Conservation (phyloP, 2,329 filamentous ascomycete species). For the Didymella pinodella region DNA sequence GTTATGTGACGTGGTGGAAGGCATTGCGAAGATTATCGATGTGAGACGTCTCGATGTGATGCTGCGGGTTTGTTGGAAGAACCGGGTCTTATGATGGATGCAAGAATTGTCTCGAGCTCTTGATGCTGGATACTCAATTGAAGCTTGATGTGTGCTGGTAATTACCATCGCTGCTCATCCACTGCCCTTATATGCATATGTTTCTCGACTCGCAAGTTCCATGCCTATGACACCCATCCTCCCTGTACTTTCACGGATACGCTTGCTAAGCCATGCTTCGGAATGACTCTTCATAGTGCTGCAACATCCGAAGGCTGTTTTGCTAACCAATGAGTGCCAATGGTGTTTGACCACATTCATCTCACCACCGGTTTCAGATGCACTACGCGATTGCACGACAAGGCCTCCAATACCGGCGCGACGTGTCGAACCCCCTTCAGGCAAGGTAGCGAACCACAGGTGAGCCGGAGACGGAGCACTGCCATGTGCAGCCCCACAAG, state of each 20-base stretch:
- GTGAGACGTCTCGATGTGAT: not conserved
- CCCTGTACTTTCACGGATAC: not conserved
- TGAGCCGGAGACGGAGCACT: not conserved
- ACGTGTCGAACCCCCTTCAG: not conserved
- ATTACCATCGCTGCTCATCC: not conserved
- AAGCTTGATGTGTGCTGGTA: not conserved
- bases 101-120: not conserved
- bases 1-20: conserved; percentile 10
- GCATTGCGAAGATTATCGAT: conserved; percentile 6
- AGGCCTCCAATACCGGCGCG: conserved; percentile 10
- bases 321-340: not conserved
- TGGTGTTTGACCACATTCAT: not conserved
- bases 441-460: not conserved
- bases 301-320: not conserved
- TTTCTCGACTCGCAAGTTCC: not conserved
- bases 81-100: not conserved
- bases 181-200: conserved; percentile 2
- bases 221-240: conserved; percentile 8
- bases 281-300: conserved; percentile 15
- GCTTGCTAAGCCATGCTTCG: conserved; percentile 11
- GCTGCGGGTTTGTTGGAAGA: not conserved
- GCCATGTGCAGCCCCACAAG: conserved; percentile 2
- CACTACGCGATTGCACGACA: not conserved
- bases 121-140: not conserved
- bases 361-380: not conserved